Evolutionary conservation across 192 early-diverging fungal genomes (phyloP).

Genomic region (Entrophospora sp.): DNA sequence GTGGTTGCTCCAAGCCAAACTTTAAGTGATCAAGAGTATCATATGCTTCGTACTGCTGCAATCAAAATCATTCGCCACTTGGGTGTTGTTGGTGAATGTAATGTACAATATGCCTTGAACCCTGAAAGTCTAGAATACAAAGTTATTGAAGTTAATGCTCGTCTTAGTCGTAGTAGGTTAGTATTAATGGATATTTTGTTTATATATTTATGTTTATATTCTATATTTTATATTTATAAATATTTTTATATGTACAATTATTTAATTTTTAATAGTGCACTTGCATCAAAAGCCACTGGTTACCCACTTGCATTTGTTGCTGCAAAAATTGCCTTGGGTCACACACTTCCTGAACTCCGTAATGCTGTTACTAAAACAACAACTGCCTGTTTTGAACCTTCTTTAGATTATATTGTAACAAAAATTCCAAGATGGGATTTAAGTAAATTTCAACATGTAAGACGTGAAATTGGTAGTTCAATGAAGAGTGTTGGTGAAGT

Average conservation of each 20-base stretch:
- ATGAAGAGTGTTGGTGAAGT: constrained; percentile 99
- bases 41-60: constrained; percentile 95
- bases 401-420: constrained; percentile 83
- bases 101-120: constrained; percentile 98
- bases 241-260: neutral
- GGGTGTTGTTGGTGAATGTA: constrained; percentile 99
- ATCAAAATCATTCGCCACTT: constrained; percentile 95
- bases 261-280: constrained; percentile 57
- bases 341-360: constrained; percentile 85
- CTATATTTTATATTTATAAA: neutral
- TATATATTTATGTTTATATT: neutral
- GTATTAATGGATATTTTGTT: neutral
- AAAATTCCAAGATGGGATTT: constrained; percentile 91
- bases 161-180: constrained; percentile 61
- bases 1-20: constrained; percentile 98
- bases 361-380: constrained; percentile 95
- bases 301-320: constrained; percentile 98
- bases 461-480: constrained; percentile 76
- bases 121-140: constrained; percentile 91
- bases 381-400: constrained; percentile 95
- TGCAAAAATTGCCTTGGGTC: constrained; percentile 90
- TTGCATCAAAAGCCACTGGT: constrained; percentile 97
- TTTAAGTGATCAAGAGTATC: constrained; percentile 94
- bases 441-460: constrained; percentile 92
- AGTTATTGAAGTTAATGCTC: constrained; percentile 98